Evolutionary conservation across 805 yeast genomes (phyloP).

Genomic region (Torulaspora franciscae): DNA sequence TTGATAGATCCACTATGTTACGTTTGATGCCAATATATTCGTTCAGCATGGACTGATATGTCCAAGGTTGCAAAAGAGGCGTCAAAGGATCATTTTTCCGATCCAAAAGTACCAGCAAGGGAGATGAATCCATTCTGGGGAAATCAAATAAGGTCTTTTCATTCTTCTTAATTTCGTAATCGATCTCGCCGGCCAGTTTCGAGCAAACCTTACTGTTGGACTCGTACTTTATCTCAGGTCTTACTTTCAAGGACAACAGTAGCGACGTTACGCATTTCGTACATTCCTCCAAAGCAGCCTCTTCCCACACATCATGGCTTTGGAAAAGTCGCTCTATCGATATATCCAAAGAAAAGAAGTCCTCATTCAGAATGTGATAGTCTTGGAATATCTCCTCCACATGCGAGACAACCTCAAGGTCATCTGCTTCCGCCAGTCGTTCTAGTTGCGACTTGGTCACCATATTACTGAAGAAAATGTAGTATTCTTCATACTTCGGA

Average conservation of each 20-base stretch:
- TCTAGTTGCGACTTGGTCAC: constrained; percentile 76
- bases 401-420: constrained; percentile 66
- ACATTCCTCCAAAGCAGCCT: constrained; percentile 22
- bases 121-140: constrained; percentile 58
- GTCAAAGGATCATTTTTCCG: constrained; percentile 89
- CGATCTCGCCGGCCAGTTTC: constrained; percentile 63
- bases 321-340: constrained; percentile 23
- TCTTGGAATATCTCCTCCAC: constrained; percentile 86
- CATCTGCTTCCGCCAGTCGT: constrained; percentile 84
- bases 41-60: constrained; percentile 96
- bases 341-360: constrained; percentile 51
- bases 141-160: constrained; percentile 64
- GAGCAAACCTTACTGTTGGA: constrained; percentile 58
- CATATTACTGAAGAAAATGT: constrained; percentile 70
- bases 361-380: constrained; percentile 66
- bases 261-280: constrained; percentile 27
- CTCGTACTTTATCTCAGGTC: constrained; percentile 78
- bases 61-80: constrained; percentile 92
- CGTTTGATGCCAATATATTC: constrained; percentile 79
- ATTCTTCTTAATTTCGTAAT: constrained; percentile 51
- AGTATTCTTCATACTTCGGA: constrained; percentile 79
- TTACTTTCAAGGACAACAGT: constrained; percentile 60
- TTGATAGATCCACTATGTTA: constrained; percentile 67
- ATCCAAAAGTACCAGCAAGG: constrained; percentile 71
- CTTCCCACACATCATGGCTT: constrained; percentile 29